phyloP scores from a whole-genome alignment of 2,329 filamentous ascomycete genomes.

The Aspergillus glaucus region DNA sequence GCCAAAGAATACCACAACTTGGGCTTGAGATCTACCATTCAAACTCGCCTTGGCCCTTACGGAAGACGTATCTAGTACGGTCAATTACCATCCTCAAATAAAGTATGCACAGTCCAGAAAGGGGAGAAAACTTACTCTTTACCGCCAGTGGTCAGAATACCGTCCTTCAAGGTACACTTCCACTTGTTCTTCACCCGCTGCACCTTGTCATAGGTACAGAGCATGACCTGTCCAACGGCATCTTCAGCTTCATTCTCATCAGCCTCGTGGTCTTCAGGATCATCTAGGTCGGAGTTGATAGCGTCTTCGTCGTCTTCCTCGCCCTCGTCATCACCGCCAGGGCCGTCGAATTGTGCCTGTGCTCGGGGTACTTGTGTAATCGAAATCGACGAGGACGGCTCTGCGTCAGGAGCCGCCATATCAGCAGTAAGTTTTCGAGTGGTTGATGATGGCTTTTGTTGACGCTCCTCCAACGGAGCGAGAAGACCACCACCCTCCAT shows the following conservation, averaged over 20 bases:
- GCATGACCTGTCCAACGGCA: constrained; percentile 79
- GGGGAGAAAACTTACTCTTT: constrained; percentile 61
- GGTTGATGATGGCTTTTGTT: constrained; percentile 18
- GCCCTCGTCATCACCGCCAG: constrained; percentile 47
- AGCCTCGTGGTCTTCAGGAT: constrained; percentile 77
- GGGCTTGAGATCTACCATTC: constrained; percentile 65
- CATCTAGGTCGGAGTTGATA: constrained; percentile 97
- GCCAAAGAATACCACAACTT: not conserved
- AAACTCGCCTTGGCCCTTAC: constrained; percentile 95
- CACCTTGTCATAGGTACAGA: constrained; percentile 99
- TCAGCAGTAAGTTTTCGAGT: constrained; percentile 32
- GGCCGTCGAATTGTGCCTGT: constrained; percentile 52
- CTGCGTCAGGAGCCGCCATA: constrained; percentile 7
- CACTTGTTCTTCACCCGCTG: constrained; percentile 99
- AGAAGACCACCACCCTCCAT: constrained; percentile 44
- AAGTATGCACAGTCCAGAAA: not conserved
- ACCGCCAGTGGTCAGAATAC: constrained; percentile 84
- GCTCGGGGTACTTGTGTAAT: constrained; percentile 10
- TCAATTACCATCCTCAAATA: constrained; percentile 16
- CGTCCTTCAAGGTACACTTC: constrained; percentile 98
- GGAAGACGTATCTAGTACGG: constrained; percentile 71
- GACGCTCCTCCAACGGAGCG: constrained; percentile 35
- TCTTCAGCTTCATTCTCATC: constrained; percentile 87
- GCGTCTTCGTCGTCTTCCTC: constrained; percentile 77
- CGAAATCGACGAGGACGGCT: constrained; percentile 3